Conservation (phyloP, 208 protist species). For the Wallacemonas rigidus region DNA sequence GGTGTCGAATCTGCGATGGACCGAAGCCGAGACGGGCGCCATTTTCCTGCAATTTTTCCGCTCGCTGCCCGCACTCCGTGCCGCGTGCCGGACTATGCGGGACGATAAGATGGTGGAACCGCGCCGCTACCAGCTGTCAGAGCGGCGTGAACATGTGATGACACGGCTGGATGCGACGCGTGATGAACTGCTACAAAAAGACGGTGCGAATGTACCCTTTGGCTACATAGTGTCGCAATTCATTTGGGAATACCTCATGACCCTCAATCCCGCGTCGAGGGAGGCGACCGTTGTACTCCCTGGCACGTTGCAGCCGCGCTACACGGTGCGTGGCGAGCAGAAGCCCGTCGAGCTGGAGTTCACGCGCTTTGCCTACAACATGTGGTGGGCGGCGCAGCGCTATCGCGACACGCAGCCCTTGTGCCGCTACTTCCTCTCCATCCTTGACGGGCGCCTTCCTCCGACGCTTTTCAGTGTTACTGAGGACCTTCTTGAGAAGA, state of each 20-base stretch:
- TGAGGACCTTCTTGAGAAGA: slow-evolving; percentile 25
- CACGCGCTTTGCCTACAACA: slow-evolving; percentile 67
- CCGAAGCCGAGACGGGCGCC: slow-evolving; percentile 33
- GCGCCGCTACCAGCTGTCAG: slow-evolving; percentile 55
- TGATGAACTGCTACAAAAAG: slow-evolving; percentile 46
- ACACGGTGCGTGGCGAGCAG: slow-evolving; percentile 25
- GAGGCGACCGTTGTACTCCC: slow-evolving; percentile 32
- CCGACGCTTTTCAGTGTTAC: slow-evolving; percentile 52
- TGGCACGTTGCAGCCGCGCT: slow-evolving; percentile 33
- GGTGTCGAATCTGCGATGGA: slow-evolving; percentile 72
- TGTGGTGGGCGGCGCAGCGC: slow-evolving; percentile 65
- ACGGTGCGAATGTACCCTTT: slow-evolving; percentile 56
- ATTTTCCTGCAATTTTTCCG: slow-evolving; percentile 60
- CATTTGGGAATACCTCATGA: slow-evolving; percentile 35
- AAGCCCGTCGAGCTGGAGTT: slow-evolving; percentile 61
- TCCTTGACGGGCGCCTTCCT: slow-evolving; percentile 58
- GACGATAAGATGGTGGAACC: slow-evolving; percentile 73
- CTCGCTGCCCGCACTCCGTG: slow-evolving; percentile 33
- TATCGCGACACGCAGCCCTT: slow-evolving; percentile 63
- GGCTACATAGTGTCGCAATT: slow-evolving; percentile 62
- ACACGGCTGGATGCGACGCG: slow-evolving; percentile 44
- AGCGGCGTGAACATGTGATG: slow-evolving; percentile 39
- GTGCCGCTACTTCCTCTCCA: slow-evolving; percentile 59
- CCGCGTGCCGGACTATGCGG: slow-evolving; percentile 36
- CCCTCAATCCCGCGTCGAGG: slow-evolving; percentile 30